Base-by-base conservation (phyloP, 2,329 filamentous ascomycete species). In the Dactylellina leptospora region DNA sequence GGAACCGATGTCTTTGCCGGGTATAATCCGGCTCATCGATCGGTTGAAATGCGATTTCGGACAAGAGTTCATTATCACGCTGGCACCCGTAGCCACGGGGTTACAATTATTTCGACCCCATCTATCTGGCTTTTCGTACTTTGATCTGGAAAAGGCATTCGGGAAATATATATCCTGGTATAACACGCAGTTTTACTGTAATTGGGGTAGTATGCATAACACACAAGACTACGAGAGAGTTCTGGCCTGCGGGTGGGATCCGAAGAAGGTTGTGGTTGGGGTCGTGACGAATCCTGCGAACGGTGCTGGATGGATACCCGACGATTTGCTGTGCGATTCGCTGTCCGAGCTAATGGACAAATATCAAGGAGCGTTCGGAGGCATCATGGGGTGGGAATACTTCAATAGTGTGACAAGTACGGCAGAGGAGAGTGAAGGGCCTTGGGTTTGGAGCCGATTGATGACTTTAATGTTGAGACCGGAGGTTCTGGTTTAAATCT, bases 301-400 rank as follows among this genome's bases (percentile, higher is more conserved):
- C 76, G 92, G 92, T 6, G 83, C 78, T 79, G 91, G 81, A 64
- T 90, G 83, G 78, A 86, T 93, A 1, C 82, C 85, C 0, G 84
- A 86, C 64, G 83, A 85, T 47, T 79, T 83, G 11, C 80, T 91
- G 22, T 82, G 83, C 11, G 68, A 72, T 55, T 20, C 53, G 2
- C 30, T 72, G 18, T 59, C 53, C 1, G 51, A 63, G 23, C 23
- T 72, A 54, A 64, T 58, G 30, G 59, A 64, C n/a, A 63, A 59
- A 28, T 58, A 72, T 23, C 27, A 50, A 4, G 59, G 61, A 9
- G 54, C 4, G 28, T 72, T 96, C 78, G 93, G 92, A 0, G 93
- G 93, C 0, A 87, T 97, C 4, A 95, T 95, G 88, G 92, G 92
- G 1, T 97, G 93, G 93, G 93, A 97, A 81, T 96, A 95, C 79